Percentiles rank a stretch among this genome's conserved stretches.
Evolutionary conservation across 345 rosid genomes (phyloP).

Genomic region (Brassica carinata): DNA sequence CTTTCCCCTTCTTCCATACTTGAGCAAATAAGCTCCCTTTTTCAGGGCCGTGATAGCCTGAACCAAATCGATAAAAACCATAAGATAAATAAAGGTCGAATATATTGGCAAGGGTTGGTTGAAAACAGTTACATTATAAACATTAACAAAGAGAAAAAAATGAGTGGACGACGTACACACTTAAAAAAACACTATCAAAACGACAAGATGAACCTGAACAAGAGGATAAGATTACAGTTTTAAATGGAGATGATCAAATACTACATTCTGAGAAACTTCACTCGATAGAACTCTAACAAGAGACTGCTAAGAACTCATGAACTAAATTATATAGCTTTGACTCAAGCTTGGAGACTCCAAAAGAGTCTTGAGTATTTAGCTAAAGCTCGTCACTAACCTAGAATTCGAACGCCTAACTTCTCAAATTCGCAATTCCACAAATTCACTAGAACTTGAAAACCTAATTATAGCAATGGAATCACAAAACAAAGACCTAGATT

Average conservation of each 20-base stretch:
- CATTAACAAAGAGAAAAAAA: neutral
- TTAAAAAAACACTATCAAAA: neutral
- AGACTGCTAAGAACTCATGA: conserved; percentile 3
- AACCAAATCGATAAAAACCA: conserved; percentile 32
- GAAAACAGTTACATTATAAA: neutral
- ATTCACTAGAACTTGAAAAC: neutral
- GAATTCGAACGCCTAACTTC: neutral
- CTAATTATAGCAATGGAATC: neutral
- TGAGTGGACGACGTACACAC: neutral
- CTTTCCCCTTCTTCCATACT: conserved; percentile 98
- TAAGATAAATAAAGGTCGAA: conserved; percentile 6
- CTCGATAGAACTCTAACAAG: neutral
- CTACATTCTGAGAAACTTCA: neutral
- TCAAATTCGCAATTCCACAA: neutral
- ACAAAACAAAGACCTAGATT: conserved; percentile 23
- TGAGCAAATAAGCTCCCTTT: conserved; percentile 92
- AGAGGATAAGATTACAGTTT: neutral
- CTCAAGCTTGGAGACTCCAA: neutral
- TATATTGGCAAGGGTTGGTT: neutral
- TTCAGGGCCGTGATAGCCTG: conserved; percentile 97
- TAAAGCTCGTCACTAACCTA: neutral
- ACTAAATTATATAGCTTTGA: neutral
- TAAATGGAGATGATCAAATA: neutral
- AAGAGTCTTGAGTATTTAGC: neutral
- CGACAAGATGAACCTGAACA: neutral